Conservation (phyloP, 768 basidiomycete species). For the Kondoa subrosea region DNA sequence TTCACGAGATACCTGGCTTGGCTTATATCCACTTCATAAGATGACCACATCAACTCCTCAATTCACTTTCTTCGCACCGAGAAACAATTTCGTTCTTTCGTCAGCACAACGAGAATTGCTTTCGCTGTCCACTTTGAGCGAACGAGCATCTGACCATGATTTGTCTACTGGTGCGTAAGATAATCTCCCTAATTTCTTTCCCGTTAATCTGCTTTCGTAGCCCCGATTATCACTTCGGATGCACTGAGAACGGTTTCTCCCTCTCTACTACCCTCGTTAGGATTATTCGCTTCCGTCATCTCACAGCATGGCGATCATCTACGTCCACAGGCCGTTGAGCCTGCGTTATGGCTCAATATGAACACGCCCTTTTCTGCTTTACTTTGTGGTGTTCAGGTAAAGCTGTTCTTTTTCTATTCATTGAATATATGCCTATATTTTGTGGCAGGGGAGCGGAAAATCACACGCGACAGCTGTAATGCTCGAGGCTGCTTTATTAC, state of each 20-base stretch:
- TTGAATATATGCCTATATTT: too few relatives aligned
- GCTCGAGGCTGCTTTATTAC: constrained; percentile 54
- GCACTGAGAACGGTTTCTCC: not conserved
- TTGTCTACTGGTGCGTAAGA: too few relatives aligned
- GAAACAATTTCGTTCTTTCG: not conserved
- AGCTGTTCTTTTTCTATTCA: too few relatives aligned
- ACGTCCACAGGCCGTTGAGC: not conserved
- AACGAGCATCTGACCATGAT: too few relatives aligned
- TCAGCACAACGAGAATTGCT: not conserved
- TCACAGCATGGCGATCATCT: not conserved
- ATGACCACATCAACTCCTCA: too few relatives aligned
- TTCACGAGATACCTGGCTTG: too few relatives aligned
- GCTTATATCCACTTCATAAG: too few relatives aligned
- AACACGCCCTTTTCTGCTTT: not conserved
- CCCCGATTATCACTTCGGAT: not conserved
- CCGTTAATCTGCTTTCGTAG: too few relatives aligned
- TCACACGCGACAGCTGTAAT: constrained; percentile 28
- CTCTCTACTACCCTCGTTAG: not conserved
- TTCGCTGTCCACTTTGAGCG: not conserved
- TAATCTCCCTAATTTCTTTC: too few relatives aligned
- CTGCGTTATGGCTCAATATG: not conserved
- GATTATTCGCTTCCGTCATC: not conserved
- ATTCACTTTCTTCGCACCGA: not conserved
- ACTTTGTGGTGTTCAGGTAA: not conserved
- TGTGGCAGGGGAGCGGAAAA: not conserved